Conservation (phyloP, 768 basidiomycete genomes). For the Boletus edulis region DNA sequence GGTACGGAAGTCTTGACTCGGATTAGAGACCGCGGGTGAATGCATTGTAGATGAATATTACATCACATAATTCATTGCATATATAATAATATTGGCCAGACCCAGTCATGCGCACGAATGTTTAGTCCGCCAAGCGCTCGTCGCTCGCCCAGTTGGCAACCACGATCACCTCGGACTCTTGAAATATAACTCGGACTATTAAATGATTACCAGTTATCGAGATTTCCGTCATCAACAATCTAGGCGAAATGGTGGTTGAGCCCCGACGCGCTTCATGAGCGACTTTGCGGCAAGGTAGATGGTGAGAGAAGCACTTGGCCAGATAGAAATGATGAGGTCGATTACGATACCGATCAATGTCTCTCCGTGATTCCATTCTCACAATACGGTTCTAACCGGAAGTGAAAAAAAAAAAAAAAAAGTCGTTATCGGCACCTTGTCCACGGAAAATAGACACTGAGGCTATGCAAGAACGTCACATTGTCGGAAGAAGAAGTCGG, state of each 20-base stretch:
- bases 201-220: conserved; percentile 19
- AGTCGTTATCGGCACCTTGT: not conserved
- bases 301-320: not conserved
- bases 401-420: not conserved
- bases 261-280: not conserved
- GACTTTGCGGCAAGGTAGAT: conserved; percentile 2
- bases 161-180: conserved; percentile 32
- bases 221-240: conserved; percentile 7
- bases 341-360: not conserved
- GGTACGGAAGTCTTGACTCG: conserved; percentile 5
- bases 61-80: conserved; percentile 27
- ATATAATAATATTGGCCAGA: conserved; percentile 17
- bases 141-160: not conserved
- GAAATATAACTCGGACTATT: conserved; percentile 9
- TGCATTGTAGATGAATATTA: conserved; percentile 21
- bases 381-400: conserved; percentile 8
- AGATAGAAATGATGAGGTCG: not conserved
- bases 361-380: conserved; percentile 12
- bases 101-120: not conserved
- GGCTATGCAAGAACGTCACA: conserved; percentile 4
- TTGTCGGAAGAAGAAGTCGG: not conserved
- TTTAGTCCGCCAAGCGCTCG: not conserved
- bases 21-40: conserved; percentile 9
- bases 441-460: not conserved
- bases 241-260: not conserved